Conservation (phyloP, 169 alveolate species). For the Plasmodium falciparum region DNA sequence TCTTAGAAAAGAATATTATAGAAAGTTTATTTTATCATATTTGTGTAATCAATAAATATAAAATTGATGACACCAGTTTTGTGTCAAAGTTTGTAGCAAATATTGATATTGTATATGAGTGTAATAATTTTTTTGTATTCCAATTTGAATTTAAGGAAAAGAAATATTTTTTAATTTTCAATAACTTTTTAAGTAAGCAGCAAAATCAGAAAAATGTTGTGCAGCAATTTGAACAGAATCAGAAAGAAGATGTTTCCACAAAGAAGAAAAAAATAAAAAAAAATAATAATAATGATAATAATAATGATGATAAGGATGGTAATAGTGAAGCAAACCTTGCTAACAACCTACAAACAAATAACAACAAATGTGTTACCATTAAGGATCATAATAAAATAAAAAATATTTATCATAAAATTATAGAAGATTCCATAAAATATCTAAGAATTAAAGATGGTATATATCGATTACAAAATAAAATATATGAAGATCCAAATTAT, state of each 20-base stretch:
- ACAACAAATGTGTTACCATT: constrained; percentile 2
- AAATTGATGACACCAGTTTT: constrained; percentile 18
- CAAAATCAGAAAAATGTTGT: not conserved
- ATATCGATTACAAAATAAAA: constrained; percentile 65
- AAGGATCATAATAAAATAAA: constrained; percentile 10
- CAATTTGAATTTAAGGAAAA: constrained; percentile 52
- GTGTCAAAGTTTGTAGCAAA: constrained; percentile 32
- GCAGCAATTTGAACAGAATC: no score
- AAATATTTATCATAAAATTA: constrained; percentile 8
- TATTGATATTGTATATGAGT: constrained; percentile 21
- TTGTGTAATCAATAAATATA: constrained; percentile 50
- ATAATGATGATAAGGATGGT: not conserved
- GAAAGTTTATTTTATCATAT: constrained; percentile 67
- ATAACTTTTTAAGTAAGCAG: constrained; percentile 22
- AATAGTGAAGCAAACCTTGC: not conserved
- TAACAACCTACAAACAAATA: not conserved
- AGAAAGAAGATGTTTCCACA: no score
- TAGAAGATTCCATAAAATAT: constrained; percentile 14
- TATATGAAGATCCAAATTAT: constrained; percentile 64
- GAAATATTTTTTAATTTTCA: constrained; percentile 57
- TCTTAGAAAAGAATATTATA: constrained; percentile 30
- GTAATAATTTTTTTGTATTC: constrained; percentile 40
- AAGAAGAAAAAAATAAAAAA: not conserved
- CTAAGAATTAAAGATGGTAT: constrained; percentile 54
- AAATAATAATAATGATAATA: not conserved